A percentile compares a stretch with the other conserved stretches of the same genome.
Evolutionary conservation across 1,284 basidiomycete species (phyloP).

Genomic region (Lentinula novae-zelandiae): DNA sequence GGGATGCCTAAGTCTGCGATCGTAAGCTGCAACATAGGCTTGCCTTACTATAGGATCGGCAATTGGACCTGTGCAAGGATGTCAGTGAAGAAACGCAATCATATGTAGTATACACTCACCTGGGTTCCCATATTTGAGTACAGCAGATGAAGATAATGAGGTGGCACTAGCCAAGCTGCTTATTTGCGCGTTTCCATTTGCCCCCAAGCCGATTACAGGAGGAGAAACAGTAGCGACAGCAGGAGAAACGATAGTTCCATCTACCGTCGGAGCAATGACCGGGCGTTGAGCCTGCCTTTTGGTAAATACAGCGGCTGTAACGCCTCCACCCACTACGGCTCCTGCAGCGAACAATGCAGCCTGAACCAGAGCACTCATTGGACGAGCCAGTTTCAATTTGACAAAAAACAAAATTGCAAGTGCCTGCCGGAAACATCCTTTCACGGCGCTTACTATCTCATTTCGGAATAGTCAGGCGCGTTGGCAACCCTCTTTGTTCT

Average conservation of each 20-base stretch:
- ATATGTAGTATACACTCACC: conserved; percentile 37
- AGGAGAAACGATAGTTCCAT: conserved; percentile 16
- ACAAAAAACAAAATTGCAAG: neutral
- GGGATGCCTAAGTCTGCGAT: conserved; percentile 87
- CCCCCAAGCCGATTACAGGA: conserved; percentile 35
- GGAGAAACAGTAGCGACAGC: conserved; percentile 10
- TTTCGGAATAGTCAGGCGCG: neutral
- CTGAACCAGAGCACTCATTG: conserved; percentile 38
- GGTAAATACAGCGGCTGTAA: conserved; percentile 45
- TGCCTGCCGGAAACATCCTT: neutral
- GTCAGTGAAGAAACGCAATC: neutral
- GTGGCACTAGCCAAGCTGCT: conserved; percentile 23
- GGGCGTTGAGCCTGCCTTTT: conserved; percentile 21
- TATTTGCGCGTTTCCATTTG: conserved; percentile 30
- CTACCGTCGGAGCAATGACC: conserved; percentile 13
- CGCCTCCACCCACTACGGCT: conserved; percentile 64
- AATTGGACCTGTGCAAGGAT: conserved; percentile 65
- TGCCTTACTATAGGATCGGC: conserved; percentile 76
- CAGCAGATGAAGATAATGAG: conserved; percentile 25
- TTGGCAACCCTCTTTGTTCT: conserved; percentile 10
- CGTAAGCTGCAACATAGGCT: conserved; percentile 89
- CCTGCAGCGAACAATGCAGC: conserved; percentile 72
- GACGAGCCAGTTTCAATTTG: conserved; percentile 1
- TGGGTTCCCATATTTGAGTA: conserved; percentile 74
- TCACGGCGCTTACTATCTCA: conserved; percentile 26